A percentile compares a stretch with the other conserved stretches of the same genome.
Conservation (phyloP, 2,329 filamentous ascomycete genomes). For the Arthroderma sp. region DNA sequence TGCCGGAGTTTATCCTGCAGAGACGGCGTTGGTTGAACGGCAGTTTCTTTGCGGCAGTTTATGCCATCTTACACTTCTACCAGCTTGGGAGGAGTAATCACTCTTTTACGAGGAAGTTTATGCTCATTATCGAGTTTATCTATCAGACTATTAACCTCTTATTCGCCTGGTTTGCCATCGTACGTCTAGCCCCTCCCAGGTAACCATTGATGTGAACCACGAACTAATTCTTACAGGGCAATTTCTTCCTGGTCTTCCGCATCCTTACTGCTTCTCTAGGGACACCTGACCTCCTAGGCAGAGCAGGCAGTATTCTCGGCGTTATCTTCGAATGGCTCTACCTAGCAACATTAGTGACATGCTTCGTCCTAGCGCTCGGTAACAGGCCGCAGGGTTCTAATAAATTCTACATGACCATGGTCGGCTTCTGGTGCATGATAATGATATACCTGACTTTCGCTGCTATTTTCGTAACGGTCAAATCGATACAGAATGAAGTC, state of each 20-base stretch:
- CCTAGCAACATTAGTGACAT: conserved; percentile 78
- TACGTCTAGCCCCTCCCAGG: conserved; percentile 22
- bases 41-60: conserved; percentile 94
- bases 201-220: not conserved
- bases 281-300: conserved; percentile 55
- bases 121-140: conserved; percentile 82
- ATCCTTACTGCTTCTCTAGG: conserved; percentile 85
- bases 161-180: conserved; percentile 96
- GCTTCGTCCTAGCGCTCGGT: conserved; percentile 86
- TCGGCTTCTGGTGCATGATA: conserved; percentile 94
- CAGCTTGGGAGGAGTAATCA: conserved; percentile 92
- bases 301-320: conserved; percentile 65
- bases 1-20: conserved; percentile 90
- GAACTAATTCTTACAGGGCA: conserved; percentile 43
- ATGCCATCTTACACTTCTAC: conserved; percentile 88
- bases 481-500: conserved; percentile 64
- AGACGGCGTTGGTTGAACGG: conserved; percentile 95
- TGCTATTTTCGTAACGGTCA: conserved; percentile 84
- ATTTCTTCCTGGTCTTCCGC: conserved; percentile 98
- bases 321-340: conserved; percentile 96
- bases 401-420: conserved; percentile 88
- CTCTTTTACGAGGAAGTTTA: conserved; percentile 71
- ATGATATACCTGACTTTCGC: conserved; percentile 95
- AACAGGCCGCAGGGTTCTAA: conserved; percentile 92
- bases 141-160: conserved; percentile 95